Base-by-base conservation (phyloP, 257 asterid species). In the Verbena officinalis region DNA sequence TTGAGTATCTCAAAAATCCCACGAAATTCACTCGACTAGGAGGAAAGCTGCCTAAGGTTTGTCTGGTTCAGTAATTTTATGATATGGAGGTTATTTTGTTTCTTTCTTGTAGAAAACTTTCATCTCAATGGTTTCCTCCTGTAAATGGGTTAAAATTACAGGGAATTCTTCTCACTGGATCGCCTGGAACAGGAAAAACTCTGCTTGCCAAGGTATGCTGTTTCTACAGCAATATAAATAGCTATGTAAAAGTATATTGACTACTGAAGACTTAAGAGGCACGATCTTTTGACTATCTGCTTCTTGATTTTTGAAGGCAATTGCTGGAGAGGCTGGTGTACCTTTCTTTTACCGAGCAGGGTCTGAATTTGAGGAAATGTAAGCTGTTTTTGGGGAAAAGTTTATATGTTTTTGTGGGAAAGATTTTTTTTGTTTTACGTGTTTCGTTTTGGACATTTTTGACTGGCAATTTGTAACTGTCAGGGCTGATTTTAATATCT, bases 121-220 rank as follows among this genome's bases (percentile, higher is more conserved):
- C 55, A 42, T 66, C 58, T 31, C 66, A 38, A 22, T 15, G 55
- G 27, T 40, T 30, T 60, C 50, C 15, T 60, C 50, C 15, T 56
- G 34, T 39, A 50, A 39, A 39, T 55, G 46, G 44, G 4, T 34
- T 48, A 30, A 34, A 42, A 46, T 72, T 70, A 71, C 81, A 87
- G 95, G 95, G 95, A 20, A 87, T 87, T 73, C 92, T 87, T 52
- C 71, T 87, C 67, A 87, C 95, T 49, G 95, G 95, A 62, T 83
- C 92, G n/a, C 95, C 95, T 40, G 95, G 95, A 78, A 87, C 95
- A 14, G 95, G 95, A 33, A 87, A 87, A 77, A 87, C 95, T 51
- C 80, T 87, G 70, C 78, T 87, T 39, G 95, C 95, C 69, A 87
- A 87, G 89, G 95, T 84, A 79, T 71, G 70, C 31, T 55, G 55